These are phyloP conservation scores for Sonneratia alba DNA, from an alignment of 345 rosid species.

Conservation along the genomic window DNA sequence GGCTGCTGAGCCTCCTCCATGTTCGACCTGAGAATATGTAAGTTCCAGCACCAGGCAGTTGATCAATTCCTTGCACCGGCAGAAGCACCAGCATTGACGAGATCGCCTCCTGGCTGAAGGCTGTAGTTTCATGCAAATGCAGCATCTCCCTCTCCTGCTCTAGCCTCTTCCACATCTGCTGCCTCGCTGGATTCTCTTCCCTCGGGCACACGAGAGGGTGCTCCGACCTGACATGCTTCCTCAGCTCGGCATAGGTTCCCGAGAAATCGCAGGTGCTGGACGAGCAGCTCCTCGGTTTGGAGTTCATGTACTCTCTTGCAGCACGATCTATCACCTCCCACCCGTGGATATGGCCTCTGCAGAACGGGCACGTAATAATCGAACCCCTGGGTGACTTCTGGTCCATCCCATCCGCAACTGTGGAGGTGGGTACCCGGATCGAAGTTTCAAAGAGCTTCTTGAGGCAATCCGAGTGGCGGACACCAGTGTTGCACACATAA, in stretches of 20 bases:
- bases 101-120: no score
- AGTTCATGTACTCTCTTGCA: slow-evolving; percentile 49
- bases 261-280: slow-evolving; percentile 34
- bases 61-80: no score
- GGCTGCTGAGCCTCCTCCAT: neutral
- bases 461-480: slow-evolving; percentile 63
- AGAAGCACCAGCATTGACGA: no score
- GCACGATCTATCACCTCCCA: slow-evolving; percentile 30
- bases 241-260: slow-evolving; percentile 46
- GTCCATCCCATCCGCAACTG: neutral
- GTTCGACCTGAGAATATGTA: no score
- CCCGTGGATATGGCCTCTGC: slow-evolving; percentile 46
- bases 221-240: slow-evolving; percentile 45
- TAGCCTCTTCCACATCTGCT: slow-evolving; percentile 33
- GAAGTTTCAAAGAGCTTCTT: slow-evolving; percentile 33
- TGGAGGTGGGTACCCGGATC: slow-evolving; percentile 7
- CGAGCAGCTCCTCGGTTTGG: slow-evolving; percentile 41
- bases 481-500: slow-evolving; percentile 63
- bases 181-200: slow-evolving; percentile 35
- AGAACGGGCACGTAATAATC: slow-evolving; percentile 41
- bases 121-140: slow-evolving; percentile 20
- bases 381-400: neutral
- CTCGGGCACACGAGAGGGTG: slow-evolving; percentile 37
- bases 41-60: no score
- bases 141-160: slow-evolving; percentile 30